Evolutionary conservation across 305 asterid genomes (phyloP).

Genomic region (Rubia tinctorum): DNA sequence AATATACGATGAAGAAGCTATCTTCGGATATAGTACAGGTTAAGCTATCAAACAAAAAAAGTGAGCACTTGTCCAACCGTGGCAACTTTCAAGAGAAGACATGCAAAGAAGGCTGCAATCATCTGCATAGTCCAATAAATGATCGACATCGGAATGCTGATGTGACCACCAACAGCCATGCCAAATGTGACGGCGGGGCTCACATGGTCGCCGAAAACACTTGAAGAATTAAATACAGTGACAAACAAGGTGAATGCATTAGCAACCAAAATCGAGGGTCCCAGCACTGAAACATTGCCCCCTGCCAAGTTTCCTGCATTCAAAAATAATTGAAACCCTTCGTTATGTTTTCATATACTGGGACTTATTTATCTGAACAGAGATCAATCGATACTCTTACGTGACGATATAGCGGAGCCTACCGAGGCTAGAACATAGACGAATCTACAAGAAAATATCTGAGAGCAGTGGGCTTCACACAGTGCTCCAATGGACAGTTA

Average conservation of each 20-base stretch:
- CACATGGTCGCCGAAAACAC: constrained; percentile 82
- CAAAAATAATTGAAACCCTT: not conserved
- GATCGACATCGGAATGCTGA: constrained; percentile 58
- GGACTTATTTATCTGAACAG: not conserved
- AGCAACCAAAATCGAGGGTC: constrained; percentile 46
- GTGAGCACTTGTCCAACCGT: constrained; percentile 53
- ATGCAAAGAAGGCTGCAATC: constrained; percentile 70
- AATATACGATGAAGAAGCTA: too few relatives aligned
- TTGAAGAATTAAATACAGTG: constrained; percentile 56
- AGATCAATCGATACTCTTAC: constrained; percentile 27
- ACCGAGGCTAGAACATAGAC: constrained; percentile 70
- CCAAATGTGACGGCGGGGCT: constrained; percentile 90
- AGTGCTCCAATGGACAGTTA: constrained; percentile 53
- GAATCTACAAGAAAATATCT: constrained; percentile 77
- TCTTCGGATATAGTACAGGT: too few relatives aligned
- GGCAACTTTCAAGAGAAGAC: constrained; percentile 50
- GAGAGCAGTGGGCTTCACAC: constrained; percentile 54
- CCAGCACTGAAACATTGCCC: constrained; percentile 23
- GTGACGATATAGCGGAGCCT: constrained; percentile 62
- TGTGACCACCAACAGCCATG: constrained; percentile 79
- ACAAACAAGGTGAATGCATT: constrained; percentile 58
- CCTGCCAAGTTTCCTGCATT: constrained; percentile 46
- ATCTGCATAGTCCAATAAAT: constrained; percentile 71
- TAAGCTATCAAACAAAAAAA: too few relatives aligned
- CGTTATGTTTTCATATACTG: too few relatives aligned